Percentiles rank a stretch among this genome's conserved stretches.
These are phyloP conservation scores for Cafeteria roenbergensis DNA, from an alignment of 108 stramenopile species.

Conservation along the genomic window DNA sequence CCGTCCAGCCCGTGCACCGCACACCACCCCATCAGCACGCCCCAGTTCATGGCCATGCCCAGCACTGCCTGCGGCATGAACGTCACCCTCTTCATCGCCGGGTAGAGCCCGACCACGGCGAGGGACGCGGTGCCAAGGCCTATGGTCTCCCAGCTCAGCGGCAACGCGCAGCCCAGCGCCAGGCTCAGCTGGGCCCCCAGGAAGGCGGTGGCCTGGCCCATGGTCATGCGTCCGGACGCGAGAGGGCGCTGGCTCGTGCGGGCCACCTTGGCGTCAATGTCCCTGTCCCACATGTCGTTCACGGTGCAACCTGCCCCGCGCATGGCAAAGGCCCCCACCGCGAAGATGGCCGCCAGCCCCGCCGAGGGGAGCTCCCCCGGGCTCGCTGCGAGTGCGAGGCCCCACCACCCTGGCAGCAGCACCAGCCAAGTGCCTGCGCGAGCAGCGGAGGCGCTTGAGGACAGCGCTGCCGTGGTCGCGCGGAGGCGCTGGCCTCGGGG, in stretches of 20 bases:
- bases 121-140: constrained; percentile 63
- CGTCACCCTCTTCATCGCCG: constrained; percentile 81
- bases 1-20: constrained; percentile 57
- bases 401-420: constrained; percentile 27
- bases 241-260: constrained; percentile 73
- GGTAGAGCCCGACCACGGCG: constrained; percentile 76
- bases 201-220: constrained; percentile 57
- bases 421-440: constrained; percentile 41
- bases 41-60: constrained; percentile 95
- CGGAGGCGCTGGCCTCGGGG: too few species aligned
- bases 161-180: constrained; percentile 70
- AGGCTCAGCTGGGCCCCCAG: constrained; percentile 62
- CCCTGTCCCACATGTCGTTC: constrained; percentile 92
- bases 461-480: too few species aligned
- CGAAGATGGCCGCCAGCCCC: constrained; percentile 5
- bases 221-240: constrained; percentile 56
- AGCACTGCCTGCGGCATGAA: constrained; percentile 80
- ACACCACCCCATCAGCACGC: constrained; percentile 64
- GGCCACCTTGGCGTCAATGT: constrained; percentile 63
- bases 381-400: constrained; percentile 2
- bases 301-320: constrained; percentile 88
- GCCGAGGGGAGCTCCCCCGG: neutral
- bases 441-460: too few species aligned
- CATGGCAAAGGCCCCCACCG: constrained; percentile 76
- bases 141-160: constrained; percentile 56